phyloP scores from a whole-genome alignment of 306 rosid genomes.

The Abrus precatorius region DNA sequence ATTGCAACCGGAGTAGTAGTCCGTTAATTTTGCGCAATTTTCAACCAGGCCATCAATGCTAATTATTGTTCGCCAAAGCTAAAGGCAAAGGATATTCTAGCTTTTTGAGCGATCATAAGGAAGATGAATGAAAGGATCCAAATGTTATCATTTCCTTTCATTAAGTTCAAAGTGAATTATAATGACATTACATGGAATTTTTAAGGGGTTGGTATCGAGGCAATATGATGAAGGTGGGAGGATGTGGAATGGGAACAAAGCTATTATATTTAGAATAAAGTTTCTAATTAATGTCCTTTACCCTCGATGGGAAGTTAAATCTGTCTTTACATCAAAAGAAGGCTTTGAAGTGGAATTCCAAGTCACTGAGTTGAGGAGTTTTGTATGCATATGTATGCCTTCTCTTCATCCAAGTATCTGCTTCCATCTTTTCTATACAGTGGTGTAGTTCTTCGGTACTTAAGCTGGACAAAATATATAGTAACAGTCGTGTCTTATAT shows the following conservation, averaged over 20 bases:
- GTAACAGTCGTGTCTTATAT: not conserved
- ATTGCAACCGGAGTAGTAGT: slow-evolving; percentile 9
- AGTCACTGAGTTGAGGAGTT: slow-evolving; percentile 60
- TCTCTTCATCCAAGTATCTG: slow-evolving; percentile 7
- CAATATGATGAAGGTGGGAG: slow-evolving; percentile 47
- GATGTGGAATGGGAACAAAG: slow-evolving; percentile 21
- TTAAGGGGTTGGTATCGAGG: slow-evolving; percentile 35
- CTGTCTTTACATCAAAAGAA: slow-evolving; percentile 50
- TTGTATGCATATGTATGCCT: slow-evolving; percentile 20
- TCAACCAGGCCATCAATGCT: slow-evolving; percentile 44
- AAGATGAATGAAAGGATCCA: slow-evolving; percentile 45
- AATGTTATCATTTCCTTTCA: slow-evolving; percentile 42
- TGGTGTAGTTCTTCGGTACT: slow-evolving; percentile 29
- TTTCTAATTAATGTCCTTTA: slow-evolving; percentile 25
- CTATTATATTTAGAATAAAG: slow-evolving; percentile 18
- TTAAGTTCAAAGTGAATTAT: slow-evolving; percentile 54
- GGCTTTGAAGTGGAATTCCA: slow-evolving; percentile 71
- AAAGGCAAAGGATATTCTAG: slow-evolving; percentile 13
- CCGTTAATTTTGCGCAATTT: slow-evolving; percentile 33
- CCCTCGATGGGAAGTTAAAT: slow-evolving; percentile 32
- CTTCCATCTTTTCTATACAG: slow-evolving; percentile 33
- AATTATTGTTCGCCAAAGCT: slow-evolving; percentile 45
- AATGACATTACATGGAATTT: slow-evolving; percentile 26
- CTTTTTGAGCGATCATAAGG: slow-evolving; percentile 47
- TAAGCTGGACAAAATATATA: not conserved